Conservation (phyloP, 2,329 filamentous ascomycete species). For the Clarireedia sp. region DNA sequence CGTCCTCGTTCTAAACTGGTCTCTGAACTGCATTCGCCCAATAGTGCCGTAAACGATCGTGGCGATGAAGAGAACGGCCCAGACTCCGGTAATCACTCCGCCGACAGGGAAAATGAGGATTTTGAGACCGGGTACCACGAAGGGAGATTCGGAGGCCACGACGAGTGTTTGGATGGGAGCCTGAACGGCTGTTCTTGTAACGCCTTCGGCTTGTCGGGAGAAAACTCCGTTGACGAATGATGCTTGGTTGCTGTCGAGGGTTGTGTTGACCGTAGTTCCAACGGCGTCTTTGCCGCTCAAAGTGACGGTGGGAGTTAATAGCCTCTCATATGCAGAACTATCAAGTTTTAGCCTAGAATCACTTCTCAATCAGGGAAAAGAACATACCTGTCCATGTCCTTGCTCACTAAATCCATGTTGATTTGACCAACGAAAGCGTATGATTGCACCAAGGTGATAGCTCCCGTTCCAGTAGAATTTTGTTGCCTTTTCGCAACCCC, state of each 20-base stretch:
- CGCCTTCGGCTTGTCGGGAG: conserved; percentile 34
- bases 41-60: conserved; percentile 59
- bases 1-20: conserved; percentile 49
- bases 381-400: conserved; percentile 53
- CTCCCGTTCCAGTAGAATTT: background rate
- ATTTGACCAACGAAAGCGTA: conserved; percentile 65
- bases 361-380: background rate
- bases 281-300: conserved; percentile 49
- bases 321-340: conserved; percentile 41
- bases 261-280: conserved; percentile 49
- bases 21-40: conserved; percentile 57
- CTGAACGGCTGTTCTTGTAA: conserved; percentile 23
- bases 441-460: conserved; percentile 45
- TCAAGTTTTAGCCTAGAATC: conserved; percentile 34
- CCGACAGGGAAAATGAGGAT: conserved; percentile 65
- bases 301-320: conserved; percentile 61
- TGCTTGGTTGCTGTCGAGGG: conserved; percentile 61
- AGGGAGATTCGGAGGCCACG: conserved; percentile 38
- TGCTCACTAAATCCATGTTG: conserved; percentile 46
- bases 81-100: conserved; percentile 56
- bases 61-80: conserved; percentile 48
- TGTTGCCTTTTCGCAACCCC: conserved; percentile 16
- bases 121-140: conserved; percentile 60
- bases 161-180: conserved; percentile 28
- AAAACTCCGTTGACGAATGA: conserved; percentile 66